A percentile compares a stretch with the other conserved stretches of the same genome.
phyloP scores from a whole-genome alignment of 345 rosid genomes.

The Citrus australasica region DNA sequence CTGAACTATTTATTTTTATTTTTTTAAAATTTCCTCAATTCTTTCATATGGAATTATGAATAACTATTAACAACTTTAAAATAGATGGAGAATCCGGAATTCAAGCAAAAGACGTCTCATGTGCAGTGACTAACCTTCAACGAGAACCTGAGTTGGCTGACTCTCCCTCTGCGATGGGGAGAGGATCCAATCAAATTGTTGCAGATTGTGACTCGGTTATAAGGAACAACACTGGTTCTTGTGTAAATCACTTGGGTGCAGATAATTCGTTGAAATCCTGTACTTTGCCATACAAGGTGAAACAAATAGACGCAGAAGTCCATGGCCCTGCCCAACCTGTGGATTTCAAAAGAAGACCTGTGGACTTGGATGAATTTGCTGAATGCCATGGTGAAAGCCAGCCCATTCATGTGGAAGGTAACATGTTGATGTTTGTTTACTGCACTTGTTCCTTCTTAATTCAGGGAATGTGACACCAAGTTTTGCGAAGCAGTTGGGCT shows the following conservation, averaged over 20 bases:
- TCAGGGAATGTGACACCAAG: neutral
- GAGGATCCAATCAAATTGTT: slow-evolving; percentile 35
- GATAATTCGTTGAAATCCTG: slow-evolving; percentile 10
- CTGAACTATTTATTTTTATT: neutral
- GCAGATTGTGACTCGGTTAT: slow-evolving; percentile 14
- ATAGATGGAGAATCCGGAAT: slow-evolving; percentile 57
- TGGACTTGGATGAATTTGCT: slow-evolving; percentile 17
- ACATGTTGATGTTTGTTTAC: neutral
- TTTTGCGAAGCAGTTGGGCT: neutral
- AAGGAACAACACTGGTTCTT: slow-evolving; percentile 12
- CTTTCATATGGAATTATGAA: neutral
- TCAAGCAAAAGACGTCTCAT: slow-evolving; percentile 38
- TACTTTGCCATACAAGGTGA: slow-evolving; percentile 5
- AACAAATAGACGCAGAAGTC: slow-evolving; percentile 14
- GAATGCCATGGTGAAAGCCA: slow-evolving; percentile 44
- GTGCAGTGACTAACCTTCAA: slow-evolving; percentile 26
- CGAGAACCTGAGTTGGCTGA: slow-evolving; percentile 17
- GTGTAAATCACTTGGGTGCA: slow-evolving; percentile 7
- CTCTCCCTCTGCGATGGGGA: slow-evolving; percentile 28
- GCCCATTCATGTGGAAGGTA: slow-evolving; percentile 39
- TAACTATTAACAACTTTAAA: slow-evolving; percentile 4
- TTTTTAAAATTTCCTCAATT: neutral
- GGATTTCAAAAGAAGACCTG: slow-evolving; percentile 10
- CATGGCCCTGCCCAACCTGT: slow-evolving; percentile 21
- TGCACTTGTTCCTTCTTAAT: neutral